Evolutionary conservation across 495 filamentous ascomycete species (phyloP), one percentile per base, ranked within the genome.

Genomic region (Ramalina intermedia): DNA sequence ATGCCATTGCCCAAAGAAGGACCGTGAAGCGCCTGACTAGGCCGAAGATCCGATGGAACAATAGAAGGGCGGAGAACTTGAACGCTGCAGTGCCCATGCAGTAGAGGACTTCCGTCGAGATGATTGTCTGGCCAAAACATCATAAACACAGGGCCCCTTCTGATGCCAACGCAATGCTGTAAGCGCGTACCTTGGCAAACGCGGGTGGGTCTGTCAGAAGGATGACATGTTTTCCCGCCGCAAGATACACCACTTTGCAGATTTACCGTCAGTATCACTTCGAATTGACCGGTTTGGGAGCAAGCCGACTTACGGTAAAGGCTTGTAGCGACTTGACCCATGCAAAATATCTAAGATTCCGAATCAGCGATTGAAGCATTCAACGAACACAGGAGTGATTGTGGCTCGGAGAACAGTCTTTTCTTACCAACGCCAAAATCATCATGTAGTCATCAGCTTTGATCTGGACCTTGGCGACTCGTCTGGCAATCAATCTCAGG

Each of bases 31-130:
- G 57, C 8, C 37, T 43, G 50, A 57, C 58, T 45, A 63, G 52
- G 24, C 58, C 59, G 42, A 68, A 66, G 33, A 65, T 48, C 23
- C 65, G 61, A 29, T 66, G 42, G 33, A 64, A 68, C 12, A 63
- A 53, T 4, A 64, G 20, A 14, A 68, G 49, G 23, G 67, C 47
- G 1, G 65, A 53, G 45, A 46, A 57, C 50, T 66, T 68, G 50
- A 41, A 41, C 12, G 29, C 38, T 23, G 26, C 21, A 33, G 41
- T 48, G 23, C 23, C 43, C 6, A 27, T 17, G 17, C 35, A 35
- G 24, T 52, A 52, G 7, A 52, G 14, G 11, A 41, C 37, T 11
- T 52, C 50, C 13, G 44, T 29, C 24, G 52, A 42, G 6, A 54
- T 14, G 8, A 46, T 33, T 18, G 23, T 27, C 41, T 49, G 23